Evolutionary conservation across 495 filamentous ascomycete genomes (phyloP).

Genomic region (Bacidia rubella): DNA sequence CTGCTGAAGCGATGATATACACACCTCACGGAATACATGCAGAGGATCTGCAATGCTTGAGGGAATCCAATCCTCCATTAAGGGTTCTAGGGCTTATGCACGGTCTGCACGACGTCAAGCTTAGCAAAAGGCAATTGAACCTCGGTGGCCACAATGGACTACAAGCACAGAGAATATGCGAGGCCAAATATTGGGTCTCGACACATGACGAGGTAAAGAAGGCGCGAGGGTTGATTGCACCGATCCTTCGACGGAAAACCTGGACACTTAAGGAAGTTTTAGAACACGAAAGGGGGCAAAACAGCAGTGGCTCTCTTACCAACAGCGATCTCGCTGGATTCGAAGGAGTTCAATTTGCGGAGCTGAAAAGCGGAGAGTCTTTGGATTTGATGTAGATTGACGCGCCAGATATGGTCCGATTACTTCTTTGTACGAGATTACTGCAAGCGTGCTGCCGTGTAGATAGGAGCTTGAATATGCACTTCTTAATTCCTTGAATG

Average conservation of each 20-base stretch:
- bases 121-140: slow-evolving; percentile 37
- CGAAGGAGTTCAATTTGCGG: slow-evolving; percentile 24
- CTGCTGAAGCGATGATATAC: slow-evolving; percentile 39
- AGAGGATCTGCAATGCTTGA: slow-evolving; percentile 23
- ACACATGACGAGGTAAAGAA: slow-evolving; percentile 46
- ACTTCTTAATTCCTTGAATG: too few species aligned
- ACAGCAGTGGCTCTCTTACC: slow-evolving; percentile 2
- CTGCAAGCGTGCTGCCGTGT: too few species aligned
- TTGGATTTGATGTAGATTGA: slow-evolving; percentile 21
- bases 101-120: slow-evolving; percentile 39
- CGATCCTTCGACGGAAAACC: slow-evolving; percentile 32
- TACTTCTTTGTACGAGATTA: too few species aligned
- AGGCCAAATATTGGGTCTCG: slow-evolving; percentile 41
- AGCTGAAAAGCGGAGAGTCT: slow-evolving; percentile 32
- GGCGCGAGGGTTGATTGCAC: slow-evolving; percentile 35
- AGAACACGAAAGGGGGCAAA: slow-evolving; percentile 21
- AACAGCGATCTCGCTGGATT: slow-evolving; percentile 15
- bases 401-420: too few species aligned
- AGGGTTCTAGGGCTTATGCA: slow-evolving; percentile 38
- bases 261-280: slow-evolving; percentile 34
- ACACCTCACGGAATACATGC: slow-evolving; percentile 41
- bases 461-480: too few species aligned
- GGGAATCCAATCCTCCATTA: slow-evolving; percentile 26
- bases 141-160: slow-evolving; percentile 41
- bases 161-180: slow-evolving; percentile 30